Evolutionary conservation across 2,329 filamentous ascomycete species (phyloP), one percentile per base, ranked within the genome.

Genomic region (Dactylellina haptotyla): DNA sequence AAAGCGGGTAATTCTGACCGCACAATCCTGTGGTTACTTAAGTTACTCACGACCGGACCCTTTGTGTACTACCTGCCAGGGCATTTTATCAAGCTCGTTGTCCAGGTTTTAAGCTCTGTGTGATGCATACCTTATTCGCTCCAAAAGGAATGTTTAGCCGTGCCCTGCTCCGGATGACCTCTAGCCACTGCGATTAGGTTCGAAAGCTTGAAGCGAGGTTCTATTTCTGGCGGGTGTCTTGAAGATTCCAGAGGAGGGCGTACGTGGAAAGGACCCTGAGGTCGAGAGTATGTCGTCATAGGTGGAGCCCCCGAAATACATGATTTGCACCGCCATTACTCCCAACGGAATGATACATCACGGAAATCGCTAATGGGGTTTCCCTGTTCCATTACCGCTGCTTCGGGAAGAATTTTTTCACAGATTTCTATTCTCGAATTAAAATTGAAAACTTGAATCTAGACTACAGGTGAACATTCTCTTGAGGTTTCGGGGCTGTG

Each of bases 121-220:
- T 41, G 43, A 46, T 46, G 12, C 8, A 9, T 14, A n/a, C 26
- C 26, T 50, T 25, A 10, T 16, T 26, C 14, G 12, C n/a, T 37
- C 2, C 41, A 39, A 26, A 39, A 2, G 30, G 50, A 23, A 39
- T n/a, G 30, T 18, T 25, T 54, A 37, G 16, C 50, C 30, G n/a
- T n/a, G 16, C 16, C 10, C 25, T 23, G 23, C 9, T 20, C 10
- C 18, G 23, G 8, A 23, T n/a, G 4, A 14, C n/a, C 32, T 32
- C 9, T 39, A 30, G 28, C 46, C 46, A 30, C 46, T 50, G 9
- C 23, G 23, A 57, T n/a, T n/a, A 54, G 30, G 14, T 16, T 10
- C 20, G 50, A 54, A 53, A 54, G 50, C n/a, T 39, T 37, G 30
- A 54, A 54, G 50, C 50, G 50, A 54, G 50, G 18, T 39, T 23